Evolutionary conservation across 1,284 basidiomycete genomes (phyloP).

Genomic region (Trametes versicolor): DNA sequence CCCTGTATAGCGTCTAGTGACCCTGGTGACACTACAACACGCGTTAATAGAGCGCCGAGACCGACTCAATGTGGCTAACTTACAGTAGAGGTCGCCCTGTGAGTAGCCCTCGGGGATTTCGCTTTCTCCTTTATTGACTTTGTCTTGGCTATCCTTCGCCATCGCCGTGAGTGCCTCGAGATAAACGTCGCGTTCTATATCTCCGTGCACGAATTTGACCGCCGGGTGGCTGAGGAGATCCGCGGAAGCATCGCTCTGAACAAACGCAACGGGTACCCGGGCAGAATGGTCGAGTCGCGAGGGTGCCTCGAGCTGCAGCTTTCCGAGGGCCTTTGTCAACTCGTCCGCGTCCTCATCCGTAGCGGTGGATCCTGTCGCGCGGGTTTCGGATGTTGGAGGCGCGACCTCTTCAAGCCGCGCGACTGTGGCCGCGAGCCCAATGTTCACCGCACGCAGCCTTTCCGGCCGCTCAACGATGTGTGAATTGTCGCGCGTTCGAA

Average conservation of each 20-base stretch:
- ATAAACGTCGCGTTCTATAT: conserved; percentile 74
- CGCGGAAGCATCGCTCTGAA: conserved; percentile 61
- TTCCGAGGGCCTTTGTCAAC: conserved; percentile 63
- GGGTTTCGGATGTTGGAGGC: conserved; percentile 1
- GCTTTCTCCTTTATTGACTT: conserved; percentile 69
- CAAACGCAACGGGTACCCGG: conserved; percentile 50
- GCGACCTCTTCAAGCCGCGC: conserved; percentile 68
- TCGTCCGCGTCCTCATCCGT: conserved; percentile 50
- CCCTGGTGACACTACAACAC: conserved; percentile 67
- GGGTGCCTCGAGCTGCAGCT: conserved; percentile 56
- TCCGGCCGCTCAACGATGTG: conserved; percentile 90
- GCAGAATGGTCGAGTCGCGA: conserved; percentile 25
- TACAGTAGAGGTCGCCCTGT: conserved; percentile 89
- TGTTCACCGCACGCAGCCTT: conserved; percentile 82
- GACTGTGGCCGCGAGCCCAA: conserved; percentile 83
- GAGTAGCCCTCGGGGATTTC: conserved; percentile 83
- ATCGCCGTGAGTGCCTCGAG: conserved; percentile 69
- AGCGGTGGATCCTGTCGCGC: conserved; percentile 8
- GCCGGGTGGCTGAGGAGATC: conserved; percentile 69
- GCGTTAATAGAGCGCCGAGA: conserved; percentile 7
- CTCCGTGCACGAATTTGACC: conserved; percentile 79
- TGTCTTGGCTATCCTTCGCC: conserved; percentile 72
- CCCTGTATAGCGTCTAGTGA: conserved; percentile 81
- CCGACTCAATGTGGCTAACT: conserved; percentile 40
- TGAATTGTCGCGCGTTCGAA: conserved; percentile 77